Conservation (phyloP, 495 filamentous ascomycete genomes). For the Aspergillus hancockii region DNA sequence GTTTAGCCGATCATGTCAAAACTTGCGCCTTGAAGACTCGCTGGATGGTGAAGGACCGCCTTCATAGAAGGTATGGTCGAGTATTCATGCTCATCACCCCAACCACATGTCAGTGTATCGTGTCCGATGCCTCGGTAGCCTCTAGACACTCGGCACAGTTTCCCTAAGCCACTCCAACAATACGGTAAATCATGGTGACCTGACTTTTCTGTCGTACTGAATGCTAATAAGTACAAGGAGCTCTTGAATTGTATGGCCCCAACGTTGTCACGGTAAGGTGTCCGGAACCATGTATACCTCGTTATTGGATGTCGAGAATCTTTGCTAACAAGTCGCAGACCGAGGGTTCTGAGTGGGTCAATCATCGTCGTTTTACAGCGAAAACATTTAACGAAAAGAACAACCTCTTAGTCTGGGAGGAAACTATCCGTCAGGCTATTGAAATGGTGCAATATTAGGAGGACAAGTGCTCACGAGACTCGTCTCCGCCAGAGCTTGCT, state of each 20-base stretch:
- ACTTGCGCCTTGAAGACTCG: not conserved
- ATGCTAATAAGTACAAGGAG: constrained; percentile 20
- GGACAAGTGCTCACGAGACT: constrained; percentile 15
- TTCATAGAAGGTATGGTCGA: constrained; percentile 41
- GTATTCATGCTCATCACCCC: constrained; percentile 43
- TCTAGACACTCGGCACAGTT: constrained; percentile 37
- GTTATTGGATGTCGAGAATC: not conserved
- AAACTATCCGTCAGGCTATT: constrained; percentile 28
- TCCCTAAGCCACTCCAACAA: constrained; percentile 42
- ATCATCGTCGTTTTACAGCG: constrained; percentile 43
- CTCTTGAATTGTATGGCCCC: constrained; percentile 47
- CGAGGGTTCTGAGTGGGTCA: constrained; percentile 46
- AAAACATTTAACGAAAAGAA: constrained; percentile 50
- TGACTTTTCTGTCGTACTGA: not conserved
- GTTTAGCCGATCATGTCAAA: constrained; percentile 9
- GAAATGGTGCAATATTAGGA: constrained; percentile 41
- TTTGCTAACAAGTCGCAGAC: constrained; percentile 18
- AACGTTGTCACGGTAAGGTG: constrained; percentile 42
- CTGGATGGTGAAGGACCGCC: constrained; percentile 35
- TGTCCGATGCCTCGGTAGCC: constrained; percentile 39
- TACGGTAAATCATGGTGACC: constrained; percentile 26
- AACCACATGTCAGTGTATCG: constrained; percentile 36
- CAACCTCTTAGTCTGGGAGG: constrained; percentile 46
- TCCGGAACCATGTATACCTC: not conserved
- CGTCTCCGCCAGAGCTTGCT: not conserved